Evolutionary conservation across 2,329 filamentous ascomycete genomes (phyloP), one percentile per base, ranked within the genome.

Genomic region (Monosporascus sp.): DNA sequence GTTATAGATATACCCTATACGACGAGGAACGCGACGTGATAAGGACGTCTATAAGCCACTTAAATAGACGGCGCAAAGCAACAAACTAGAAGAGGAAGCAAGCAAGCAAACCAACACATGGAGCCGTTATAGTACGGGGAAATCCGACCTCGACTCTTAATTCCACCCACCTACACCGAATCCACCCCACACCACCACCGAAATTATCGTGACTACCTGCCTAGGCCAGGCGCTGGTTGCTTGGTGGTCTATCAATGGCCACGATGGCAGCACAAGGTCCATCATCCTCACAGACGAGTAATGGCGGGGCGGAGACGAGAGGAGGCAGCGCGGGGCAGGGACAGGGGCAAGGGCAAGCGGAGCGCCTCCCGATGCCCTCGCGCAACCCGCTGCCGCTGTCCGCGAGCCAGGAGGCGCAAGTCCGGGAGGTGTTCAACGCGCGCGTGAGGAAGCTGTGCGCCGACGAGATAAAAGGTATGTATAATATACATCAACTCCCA

Each of bases 361-460:
- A 60, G 46, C 60, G 60, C 27, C 60, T 72, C 37, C 62, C 70
- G 22, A 74, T 84, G 65, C 84, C 84, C 22, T 85, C 83, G 44
- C 81, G 83, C 61, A 94, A 93, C 65, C 92, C 92, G 17, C 75
- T 96, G 44, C 92, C 92, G 27, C 79, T 97, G 8, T 70, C 68
- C 39, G 69, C 68, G 18, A 73, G 66, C 61, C 72, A 74, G 57
- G 68, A 72, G 48, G 71, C 69, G 51, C 71, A 72, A 55, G 65
- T 68, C 25, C 70, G 68, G 6, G 71, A 73, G 53, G 68, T 67
- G 55, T 72, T 67, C 55, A 76, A 78, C 55, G 69, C 68, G 53
- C 81, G 89, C 53, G 91, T 96, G 56, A 81, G 91, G 60, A 77
- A 76, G 36, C 78, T 85, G 63, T 97, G 92, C 72, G 83, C 84